Percentiles rank a stretch among this genome's conserved stretches.
Conservation (phyloP, 73 alveolate genomes). For the Tetrahymena elliotti region DNA sequence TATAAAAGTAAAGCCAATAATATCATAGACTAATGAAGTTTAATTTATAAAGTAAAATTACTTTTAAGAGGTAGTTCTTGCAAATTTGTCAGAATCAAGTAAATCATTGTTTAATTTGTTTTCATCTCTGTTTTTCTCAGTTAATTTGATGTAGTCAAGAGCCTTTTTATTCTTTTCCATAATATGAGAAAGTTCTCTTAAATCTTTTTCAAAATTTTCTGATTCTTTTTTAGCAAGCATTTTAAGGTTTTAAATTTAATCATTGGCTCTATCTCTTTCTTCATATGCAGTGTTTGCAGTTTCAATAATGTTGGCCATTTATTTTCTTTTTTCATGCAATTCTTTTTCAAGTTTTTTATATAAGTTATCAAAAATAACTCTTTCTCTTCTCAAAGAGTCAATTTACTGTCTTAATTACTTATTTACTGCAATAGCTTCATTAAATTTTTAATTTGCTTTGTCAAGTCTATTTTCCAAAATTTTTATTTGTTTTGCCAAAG, state of each 20-base stretch:
- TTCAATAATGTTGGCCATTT: constrained; percentile 81
- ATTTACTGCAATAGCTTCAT: constrained; percentile 93
- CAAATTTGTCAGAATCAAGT: constrained; percentile 21
- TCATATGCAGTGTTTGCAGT: constrained; percentile 79
- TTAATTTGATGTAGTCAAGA: constrained; percentile 30
- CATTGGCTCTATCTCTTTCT: constrained; percentile 92
- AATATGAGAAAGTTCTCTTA: constrained; percentile 43
- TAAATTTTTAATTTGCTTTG: constrained; percentile 88
- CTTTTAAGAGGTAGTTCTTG: neutral
- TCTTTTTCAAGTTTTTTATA: constrained; percentile 91
- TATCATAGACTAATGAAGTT: too few species aligned
- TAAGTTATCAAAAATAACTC: constrained; percentile 90
- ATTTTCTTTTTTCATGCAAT: constrained; percentile 76
- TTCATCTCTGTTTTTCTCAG: constrained; percentile 40
- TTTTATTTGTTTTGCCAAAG: constrained; percentile 65
- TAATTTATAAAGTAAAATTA: neutral
- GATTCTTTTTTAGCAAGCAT: constrained; percentile 88
- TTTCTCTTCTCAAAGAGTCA: constrained; percentile 91
- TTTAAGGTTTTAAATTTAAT: constrained; percentile 76
- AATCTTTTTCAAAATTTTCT: constrained; percentile 78
- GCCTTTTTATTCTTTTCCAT: constrained; percentile 34
- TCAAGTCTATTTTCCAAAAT: constrained; percentile 88
- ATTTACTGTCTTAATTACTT: constrained; percentile 80
- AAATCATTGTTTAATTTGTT: constrained; percentile 52
- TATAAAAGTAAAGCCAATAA: too few species aligned